Conservation (phyloP, 2,329 filamentous ascomycete genomes). For the Ploettnerulaceae sp. region DNA sequence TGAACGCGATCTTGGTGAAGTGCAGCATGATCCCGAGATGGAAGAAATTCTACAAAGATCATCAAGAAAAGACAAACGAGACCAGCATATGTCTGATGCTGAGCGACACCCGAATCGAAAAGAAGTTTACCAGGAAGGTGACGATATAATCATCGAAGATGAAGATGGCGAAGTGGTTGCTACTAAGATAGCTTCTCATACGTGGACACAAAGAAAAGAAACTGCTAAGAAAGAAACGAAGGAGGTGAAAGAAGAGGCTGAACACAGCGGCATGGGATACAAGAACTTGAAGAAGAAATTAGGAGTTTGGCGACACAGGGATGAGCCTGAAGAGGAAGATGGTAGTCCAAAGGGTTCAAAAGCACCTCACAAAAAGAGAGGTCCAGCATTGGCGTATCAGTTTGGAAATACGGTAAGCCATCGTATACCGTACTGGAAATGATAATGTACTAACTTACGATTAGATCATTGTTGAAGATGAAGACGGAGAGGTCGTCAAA, state of each 20-base stretch:
- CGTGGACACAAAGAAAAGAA: constrained; percentile 41
- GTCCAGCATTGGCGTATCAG: constrained; percentile 77
- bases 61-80: constrained; percentile 34
- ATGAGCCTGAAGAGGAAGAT: constrained; percentile 40
- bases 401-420: constrained; percentile 70
- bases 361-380: constrained; percentile 48
- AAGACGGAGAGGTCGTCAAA: constrained; percentile 81
- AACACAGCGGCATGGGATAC: constrained; percentile 30
- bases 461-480: constrained; percentile 80
- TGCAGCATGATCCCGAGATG: constrained; percentile 35
- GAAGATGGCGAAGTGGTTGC: constrained; percentile 80
- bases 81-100: constrained; percentile 29
- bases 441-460: too few relatives aligned
- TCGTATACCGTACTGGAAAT: too few relatives aligned
- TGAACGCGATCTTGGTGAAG: constrained; percentile 30
- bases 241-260: constrained; percentile 34
- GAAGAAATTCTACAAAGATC: constrained; percentile 31
- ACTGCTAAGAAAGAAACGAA: constrained; percentile 38
- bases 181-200: constrained; percentile 46
- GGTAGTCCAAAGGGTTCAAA: constrained; percentile 33
- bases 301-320: constrained; percentile 33
- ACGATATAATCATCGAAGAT: constrained; percentile 77
- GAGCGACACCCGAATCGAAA: constrained; percentile 37
- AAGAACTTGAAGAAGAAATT: constrained; percentile 31
- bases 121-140: constrained; percentile 76